These are phyloP conservation scores for Calonectria naviculata DNA, from an alignment of 2,329 filamentous ascomycete genomes.

Conservation along the genomic window DNA sequence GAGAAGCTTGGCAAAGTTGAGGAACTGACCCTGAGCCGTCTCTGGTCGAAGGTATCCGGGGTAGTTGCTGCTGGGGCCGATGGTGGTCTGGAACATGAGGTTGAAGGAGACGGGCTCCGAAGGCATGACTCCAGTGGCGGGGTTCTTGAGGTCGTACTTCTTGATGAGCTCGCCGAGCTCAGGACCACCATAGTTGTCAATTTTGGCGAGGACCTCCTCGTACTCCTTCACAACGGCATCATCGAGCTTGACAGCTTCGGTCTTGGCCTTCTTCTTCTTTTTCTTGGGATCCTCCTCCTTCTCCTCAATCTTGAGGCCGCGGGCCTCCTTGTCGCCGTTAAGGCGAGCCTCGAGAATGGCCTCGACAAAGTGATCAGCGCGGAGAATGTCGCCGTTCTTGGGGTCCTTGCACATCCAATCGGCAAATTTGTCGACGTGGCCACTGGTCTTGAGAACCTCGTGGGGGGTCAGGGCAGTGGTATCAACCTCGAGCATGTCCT, in stretches of 20 bases:
- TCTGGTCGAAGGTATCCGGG: slow-evolving; percentile 91
- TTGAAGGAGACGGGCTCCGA: slow-evolving; percentile 92
- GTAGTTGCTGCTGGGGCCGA: slow-evolving; percentile 90
- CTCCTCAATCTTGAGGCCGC: slow-evolving; percentile 82
- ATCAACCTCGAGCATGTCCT: slow-evolving; percentile 96
- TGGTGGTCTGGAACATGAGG: slow-evolving; percentile 97
- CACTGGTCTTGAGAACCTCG: slow-evolving; percentile 93
- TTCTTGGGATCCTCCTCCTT: slow-evolving; percentile 77
- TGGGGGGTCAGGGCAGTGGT: slow-evolving; percentile 94
- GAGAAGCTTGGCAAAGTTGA: slow-evolving; percentile 96
- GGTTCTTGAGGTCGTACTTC: slow-evolving; percentile 93
- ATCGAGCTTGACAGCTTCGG: slow-evolving; percentile 85
- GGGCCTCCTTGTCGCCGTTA: slow-evolving; percentile 92
- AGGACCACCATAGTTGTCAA: slow-evolving; percentile 93
- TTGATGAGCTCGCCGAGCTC: slow-evolving; percentile 89
- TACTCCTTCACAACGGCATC: slow-evolving; percentile 90
- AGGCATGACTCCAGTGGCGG: slow-evolving; percentile 80
- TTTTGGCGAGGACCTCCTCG: slow-evolving; percentile 88
- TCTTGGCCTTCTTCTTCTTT: slow-evolving; percentile 93
- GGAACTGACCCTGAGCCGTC: slow-evolving; percentile 97
- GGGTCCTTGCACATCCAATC: slow-evolving; percentile 99
- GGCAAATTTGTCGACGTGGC: slow-evolving; percentile 97
- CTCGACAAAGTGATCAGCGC: slow-evolving; percentile 96
- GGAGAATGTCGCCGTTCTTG: slow-evolving; percentile 95
- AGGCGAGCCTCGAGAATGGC: slow-evolving; percentile 88